Conservation (phyloP, 2,329 filamentous ascomycete genomes). For the Parastagonospora avenae region DNA sequence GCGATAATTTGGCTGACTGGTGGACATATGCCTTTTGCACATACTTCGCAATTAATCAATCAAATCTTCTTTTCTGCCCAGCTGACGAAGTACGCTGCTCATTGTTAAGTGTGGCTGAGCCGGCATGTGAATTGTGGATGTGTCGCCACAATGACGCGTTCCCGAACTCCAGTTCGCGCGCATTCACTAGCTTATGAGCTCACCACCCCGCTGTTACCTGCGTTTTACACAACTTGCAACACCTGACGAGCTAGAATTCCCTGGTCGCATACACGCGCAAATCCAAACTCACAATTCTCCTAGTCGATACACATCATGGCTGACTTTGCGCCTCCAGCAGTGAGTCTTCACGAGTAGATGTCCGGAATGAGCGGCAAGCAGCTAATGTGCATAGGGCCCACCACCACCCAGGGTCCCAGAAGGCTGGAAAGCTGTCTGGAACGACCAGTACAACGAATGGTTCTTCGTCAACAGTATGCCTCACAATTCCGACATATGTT, state of each 20-base stretch:
- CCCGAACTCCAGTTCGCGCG: conserved; percentile 9
- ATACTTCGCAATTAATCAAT: conserved; percentile 11
- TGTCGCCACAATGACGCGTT: conserved; percentile 31
- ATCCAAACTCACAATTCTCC: background rate
- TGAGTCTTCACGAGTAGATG: conserved; percentile 20
- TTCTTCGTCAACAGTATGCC: conserved; percentile 78
- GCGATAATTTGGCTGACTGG: conserved; percentile 7
- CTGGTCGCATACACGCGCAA: background rate
- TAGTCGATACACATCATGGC: conserved; percentile 25
- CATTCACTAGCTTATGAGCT: conserved; percentile 15
- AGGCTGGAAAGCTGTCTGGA: conserved; percentile 86
- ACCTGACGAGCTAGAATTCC: background rate
- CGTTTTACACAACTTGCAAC: background rate
- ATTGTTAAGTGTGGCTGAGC: conserved; percentile 16
- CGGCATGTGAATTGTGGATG: conserved; percentile 12
- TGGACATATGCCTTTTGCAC: conserved; percentile 7
- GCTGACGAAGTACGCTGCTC: background rate
- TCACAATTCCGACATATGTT: background rate
- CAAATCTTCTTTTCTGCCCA: conserved; percentile 5
- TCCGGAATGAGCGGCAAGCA: background rate
- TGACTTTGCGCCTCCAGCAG: conserved; percentile 43
- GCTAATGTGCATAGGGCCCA: conserved; percentile 47
- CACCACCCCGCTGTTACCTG: conserved; percentile 9
- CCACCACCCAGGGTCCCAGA: conserved; percentile 69
- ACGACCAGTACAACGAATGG: conserved; percentile 87